Evolutionary conservation across 2,329 filamentous ascomycete genomes (phyloP), one percentile per base, ranked within the genome.

Genomic region (Pseudogymnoascus sp.): DNA sequence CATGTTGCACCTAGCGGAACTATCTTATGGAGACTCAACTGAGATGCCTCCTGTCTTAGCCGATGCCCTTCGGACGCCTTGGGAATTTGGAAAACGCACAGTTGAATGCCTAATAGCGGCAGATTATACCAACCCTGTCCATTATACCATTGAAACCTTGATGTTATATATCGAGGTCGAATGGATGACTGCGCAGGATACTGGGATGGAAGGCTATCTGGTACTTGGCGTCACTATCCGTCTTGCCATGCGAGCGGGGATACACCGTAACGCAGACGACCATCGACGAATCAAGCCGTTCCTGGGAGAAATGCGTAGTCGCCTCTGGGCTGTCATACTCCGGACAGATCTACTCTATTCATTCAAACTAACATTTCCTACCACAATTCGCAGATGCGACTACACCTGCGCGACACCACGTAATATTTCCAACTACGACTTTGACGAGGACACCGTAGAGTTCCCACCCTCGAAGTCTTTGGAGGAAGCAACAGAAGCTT

Each of bases 201-300:
- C 15, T 21, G 48, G 31, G 2, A 62, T 65, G 42, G 64, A 65
- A 25, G 58, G 44, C 9, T 61, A 44, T 21, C 8, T 64, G 4
- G 31, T 65, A 25, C 61, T 65, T 38, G 63, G 63, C 4, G 21
- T 61, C 9, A 27, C 62, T 4, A 58, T 59, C 31, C 59, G 62
- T 27, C 62, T 63, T 9, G 62, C 62, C 12, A 63, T 63, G 62
- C 60, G 60, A 58, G 62, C 62, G 62, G 62, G 62, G 8, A 61
- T 61, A 35, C 62, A 63, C 17, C 62, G 62, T 3, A 48, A 63
- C 12, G 55, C 62, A 17, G 44, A 27, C 17, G 36, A 39, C 33
- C 44, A 63, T 38, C n/a, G 7, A 63, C 33, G 38, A 15, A 21
- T 63, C 39, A 62, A 31, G 9, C 62, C 62, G 5, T 63, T 62